Base-by-base conservation (phyloP, 805 yeast genomes). In the Cyberlindnera euphorbiiphila region DNA sequence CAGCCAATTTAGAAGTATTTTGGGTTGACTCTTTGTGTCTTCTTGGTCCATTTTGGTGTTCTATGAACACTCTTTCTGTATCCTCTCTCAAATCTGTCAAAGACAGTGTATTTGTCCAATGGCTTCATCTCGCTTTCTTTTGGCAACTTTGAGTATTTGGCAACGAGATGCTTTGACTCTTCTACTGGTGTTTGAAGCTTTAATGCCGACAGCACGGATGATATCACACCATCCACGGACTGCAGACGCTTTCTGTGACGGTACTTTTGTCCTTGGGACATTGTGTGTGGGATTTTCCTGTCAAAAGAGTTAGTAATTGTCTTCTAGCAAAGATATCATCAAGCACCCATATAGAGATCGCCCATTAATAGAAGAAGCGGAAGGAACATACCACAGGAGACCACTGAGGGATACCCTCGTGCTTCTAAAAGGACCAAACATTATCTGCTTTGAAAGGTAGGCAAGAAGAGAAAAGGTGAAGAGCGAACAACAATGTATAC, bases 31-130 rank as follows among this genome's bases (percentile, higher is more conserved):
- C 96, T 79, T 61, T 81, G 72, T 8, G 94, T 76, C 45, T 77
- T 59, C 66, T 81, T 87, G 37, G 97, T 88, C 95, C 96, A 88
- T 58, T 88, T 85, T 15, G 96, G 96, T 29, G 82, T 84, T 60
- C 78, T 65, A 56, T 91, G 98, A 18, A 85, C 78, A 47, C 89
- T 80, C 65, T 88, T 91, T 67, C 98, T 78, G 64, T 91, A 93
- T 15, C 80, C 81, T 53, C 72, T 77, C 11, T 80, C 73, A 52
- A 78, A 78, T 61, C 75, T 82, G 63, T 77, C 79, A 65, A 85
- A 91, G 2, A 87, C 81, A 31, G 95, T 80, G 64, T 93, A 93
- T 62, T 91, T 91, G 64, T 93, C 95, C 46, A 63, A 69, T 7
- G 95, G 70, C 1, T 62, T 54, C 97, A 91, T 89, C 43, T 88